These are phyloP conservation scores for Rubus parviflorus DNA, from an alignment of 306 rosid genomes.

Conservation along the genomic window DNA sequence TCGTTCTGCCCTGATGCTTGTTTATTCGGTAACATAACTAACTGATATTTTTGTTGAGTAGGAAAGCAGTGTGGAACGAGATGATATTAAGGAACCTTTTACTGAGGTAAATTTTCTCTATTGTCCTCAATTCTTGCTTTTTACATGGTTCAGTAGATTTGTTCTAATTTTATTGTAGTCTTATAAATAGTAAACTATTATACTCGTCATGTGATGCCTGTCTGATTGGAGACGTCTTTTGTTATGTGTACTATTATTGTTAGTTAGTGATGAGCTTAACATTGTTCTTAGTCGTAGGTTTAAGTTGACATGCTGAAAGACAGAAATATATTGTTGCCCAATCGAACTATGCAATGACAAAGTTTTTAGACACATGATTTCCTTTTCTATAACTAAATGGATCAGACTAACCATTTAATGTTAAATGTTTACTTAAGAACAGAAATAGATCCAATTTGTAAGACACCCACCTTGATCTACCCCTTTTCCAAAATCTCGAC, in stretches of 20 bases:
- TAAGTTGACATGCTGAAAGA: not conserved
- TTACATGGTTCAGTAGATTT: slow-evolving; percentile 13
- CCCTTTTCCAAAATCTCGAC: not conserved
- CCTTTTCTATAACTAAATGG: not conserved
- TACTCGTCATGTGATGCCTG: not conserved
- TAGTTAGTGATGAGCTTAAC: not conserved
- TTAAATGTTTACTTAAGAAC: not conserved
- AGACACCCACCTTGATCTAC: slow-evolving; percentile 1
- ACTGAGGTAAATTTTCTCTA: slow-evolving; percentile 63
- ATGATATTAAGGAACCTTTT: slow-evolving; percentile 92
- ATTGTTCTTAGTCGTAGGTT: not conserved
- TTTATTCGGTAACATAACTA: slow-evolving; percentile 19
- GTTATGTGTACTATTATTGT: not conserved
- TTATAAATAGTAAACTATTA: not conserved
- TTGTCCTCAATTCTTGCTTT: slow-evolving; percentile 20
- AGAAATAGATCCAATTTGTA: not conserved
- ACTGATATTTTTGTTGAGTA: slow-evolving; percentile 32
- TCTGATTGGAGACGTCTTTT: not conserved
- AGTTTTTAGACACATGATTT: not conserved
- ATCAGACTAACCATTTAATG: not conserved
- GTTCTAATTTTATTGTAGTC: not conserved
- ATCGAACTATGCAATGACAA: not conserved
- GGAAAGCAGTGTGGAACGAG: slow-evolving; percentile 97
- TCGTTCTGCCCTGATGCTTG: slow-evolving; percentile 3
- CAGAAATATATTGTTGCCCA: not conserved